Conservation (phyloP, 2,329 filamentous ascomycete species). For the Metarhizium robertsii region DNA sequence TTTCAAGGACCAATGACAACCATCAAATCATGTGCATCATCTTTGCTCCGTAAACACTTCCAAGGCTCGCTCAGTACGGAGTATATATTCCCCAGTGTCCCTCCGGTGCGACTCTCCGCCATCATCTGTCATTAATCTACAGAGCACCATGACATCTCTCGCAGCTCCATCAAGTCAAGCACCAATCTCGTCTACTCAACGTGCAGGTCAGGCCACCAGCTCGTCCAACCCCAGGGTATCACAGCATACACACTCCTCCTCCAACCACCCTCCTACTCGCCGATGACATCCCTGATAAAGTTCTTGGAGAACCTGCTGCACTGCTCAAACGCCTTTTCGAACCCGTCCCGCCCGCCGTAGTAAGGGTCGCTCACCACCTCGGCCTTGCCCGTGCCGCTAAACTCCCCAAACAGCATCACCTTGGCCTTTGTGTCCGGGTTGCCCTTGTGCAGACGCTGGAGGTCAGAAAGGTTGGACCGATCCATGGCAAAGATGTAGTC, state of each 20-base stretch:
- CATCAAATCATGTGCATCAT: no score
- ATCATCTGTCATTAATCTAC: background rate
- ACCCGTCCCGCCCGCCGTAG: constrained; percentile 77
- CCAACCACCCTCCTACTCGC: constrained; percentile 9
- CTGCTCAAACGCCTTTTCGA: constrained; percentile 81
- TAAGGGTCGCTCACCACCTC: constrained; percentile 85
- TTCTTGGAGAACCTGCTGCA: constrained; percentile 66
- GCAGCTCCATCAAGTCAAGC: no score
- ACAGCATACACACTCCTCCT: background rate
- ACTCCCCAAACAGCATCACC: constrained; percentile 79
- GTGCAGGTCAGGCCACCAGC: background rate
- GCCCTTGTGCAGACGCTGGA: constrained; percentile 51
- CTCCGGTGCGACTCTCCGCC: background rate
- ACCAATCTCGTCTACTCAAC: background rate
- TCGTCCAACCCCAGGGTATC: background rate
- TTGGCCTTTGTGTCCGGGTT: constrained; percentile 50
- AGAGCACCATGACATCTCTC: no score
- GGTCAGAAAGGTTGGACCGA: constrained; percentile 63
- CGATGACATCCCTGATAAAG: constrained; percentile 53
- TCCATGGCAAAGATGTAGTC: constrained; percentile 98
- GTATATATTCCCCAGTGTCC: no score
- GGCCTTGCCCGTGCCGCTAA: constrained; percentile 52
- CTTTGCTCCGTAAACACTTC: no score
- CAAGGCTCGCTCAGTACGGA: no score
- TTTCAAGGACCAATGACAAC: no score